Evolutionary conservation across 176 grass and related monocot genomes (phyloP).

Genomic region (Triticum urartu): DNA sequence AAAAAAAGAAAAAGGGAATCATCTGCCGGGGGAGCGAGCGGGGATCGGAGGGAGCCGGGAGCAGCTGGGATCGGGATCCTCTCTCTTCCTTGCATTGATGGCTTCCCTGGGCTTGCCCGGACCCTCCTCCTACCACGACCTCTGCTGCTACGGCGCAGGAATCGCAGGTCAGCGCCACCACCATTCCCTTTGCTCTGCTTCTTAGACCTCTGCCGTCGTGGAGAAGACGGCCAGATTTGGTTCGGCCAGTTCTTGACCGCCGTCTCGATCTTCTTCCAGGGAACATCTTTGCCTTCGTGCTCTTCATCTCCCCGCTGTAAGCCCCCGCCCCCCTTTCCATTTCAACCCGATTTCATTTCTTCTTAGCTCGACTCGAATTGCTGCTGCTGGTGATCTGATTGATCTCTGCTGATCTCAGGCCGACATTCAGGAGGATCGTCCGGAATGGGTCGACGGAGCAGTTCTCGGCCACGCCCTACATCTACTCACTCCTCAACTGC

Average conservation of each 20-base stretch:
- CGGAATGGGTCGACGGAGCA: constrained; percentile 85
- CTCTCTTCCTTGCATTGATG: constrained; percentile 28
- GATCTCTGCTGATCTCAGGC: constrained; percentile 37
- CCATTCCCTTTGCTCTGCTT: not conserved
- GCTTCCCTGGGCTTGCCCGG: not conserved
- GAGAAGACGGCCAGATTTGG: not conserved
- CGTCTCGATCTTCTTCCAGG: constrained; percentile 58
- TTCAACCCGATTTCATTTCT: not conserved
- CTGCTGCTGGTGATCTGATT: not conserved
- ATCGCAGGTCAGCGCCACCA: constrained; percentile 55
- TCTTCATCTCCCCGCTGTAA: constrained; percentile 97
- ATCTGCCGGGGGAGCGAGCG: not conserved
- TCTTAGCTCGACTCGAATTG: not conserved
- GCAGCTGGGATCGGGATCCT: constrained; percentile 13
- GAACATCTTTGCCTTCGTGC: constrained; percentile 83
- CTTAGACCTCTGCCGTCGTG: not conserved
- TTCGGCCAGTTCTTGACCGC: not conserved
- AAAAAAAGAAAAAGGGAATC: not conserved
- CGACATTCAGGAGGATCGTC: constrained; percentile 83
- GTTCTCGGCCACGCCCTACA: constrained; percentile 88
- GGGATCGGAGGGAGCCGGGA: not conserved
- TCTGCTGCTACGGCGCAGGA: constrained; percentile 78
- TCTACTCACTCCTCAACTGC: constrained; percentile 95
- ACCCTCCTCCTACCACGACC: constrained; percentile 33
- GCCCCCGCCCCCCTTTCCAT: not conserved